phyloP scores from a whole-genome alignment of 768 basidiomycete genomes.

The Lactarius sanguifluus region DNA sequence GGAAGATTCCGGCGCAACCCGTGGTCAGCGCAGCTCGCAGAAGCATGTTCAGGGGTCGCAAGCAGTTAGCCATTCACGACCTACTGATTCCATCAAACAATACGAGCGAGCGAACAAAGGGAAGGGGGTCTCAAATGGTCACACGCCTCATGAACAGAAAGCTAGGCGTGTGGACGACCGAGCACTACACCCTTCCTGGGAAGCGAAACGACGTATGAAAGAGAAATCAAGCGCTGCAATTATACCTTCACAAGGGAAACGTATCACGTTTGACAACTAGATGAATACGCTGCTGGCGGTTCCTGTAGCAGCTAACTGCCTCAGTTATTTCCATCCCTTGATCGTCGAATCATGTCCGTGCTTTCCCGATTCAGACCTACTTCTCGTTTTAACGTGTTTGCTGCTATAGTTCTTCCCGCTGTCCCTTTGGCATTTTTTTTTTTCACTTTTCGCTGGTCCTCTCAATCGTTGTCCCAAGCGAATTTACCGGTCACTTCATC shows the following conservation, averaged over 20 bases:
- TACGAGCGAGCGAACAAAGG: not conserved
- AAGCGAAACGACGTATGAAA: constrained; percentile 83
- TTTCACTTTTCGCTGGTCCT: not conserved
- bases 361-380: not conserved
- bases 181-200: constrained; percentile 93
- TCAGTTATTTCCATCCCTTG: not conserved
- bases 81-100: not conserved
- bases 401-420: not conserved
- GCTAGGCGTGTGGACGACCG: constrained; percentile 34
- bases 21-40: not conserved
- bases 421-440: not conserved
- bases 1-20: constrained; percentile 24
- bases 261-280: constrained; percentile 62
- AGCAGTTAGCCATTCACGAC: constrained; percentile 1
- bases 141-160: constrained; percentile 19
- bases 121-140: not conserved
- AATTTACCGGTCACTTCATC: not conserved
- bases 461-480: not conserved
- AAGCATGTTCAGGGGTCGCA: not conserved
- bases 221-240: constrained; percentile 64
- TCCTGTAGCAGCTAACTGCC: not conserved
- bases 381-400: not conserved
- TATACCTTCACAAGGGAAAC: constrained; percentile 73
- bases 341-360: not conserved
- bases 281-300: not conserved